These are phyloP conservation scores for Phytophthora agathidicida DNA, from an alignment of 352 stramenopile species.

Conservation along the genomic window DNA sequence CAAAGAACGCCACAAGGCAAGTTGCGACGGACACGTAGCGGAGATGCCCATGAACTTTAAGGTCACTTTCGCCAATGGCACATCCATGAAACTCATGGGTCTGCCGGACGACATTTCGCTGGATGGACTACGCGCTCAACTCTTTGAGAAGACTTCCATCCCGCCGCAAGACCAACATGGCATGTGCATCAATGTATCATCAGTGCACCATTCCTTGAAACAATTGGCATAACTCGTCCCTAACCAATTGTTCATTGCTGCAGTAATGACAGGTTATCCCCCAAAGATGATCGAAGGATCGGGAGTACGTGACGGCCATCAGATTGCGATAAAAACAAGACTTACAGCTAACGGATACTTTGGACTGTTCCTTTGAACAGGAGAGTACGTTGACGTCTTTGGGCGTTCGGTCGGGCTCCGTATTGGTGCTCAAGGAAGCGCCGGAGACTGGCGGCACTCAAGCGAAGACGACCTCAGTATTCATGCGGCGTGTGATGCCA, in stretches of 20 bases:
- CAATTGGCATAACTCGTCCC: neutral
- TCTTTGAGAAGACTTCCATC: constrained; percentile 69
- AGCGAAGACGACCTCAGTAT: constrained; percentile 48
- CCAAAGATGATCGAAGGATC: constrained; percentile 69
- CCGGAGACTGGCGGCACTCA: constrained; percentile 27
- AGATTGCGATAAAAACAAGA: neutral
- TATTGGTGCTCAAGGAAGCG: constrained; percentile 74
- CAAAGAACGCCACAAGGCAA: neutral
- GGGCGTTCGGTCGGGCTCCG: constrained; percentile 68
- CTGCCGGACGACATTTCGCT: constrained; percentile 67
- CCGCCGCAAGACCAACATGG: constrained; percentile 67
- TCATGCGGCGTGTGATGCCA: constrained; percentile 75
- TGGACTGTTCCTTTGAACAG: constrained; percentile 23
- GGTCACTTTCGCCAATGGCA: constrained; percentile 74
- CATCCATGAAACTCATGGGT: constrained; percentile 74
- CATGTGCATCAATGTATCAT: constrained; percentile 21
- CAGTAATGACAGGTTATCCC: constrained; percentile 82
- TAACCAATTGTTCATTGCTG: constrained; percentile 9
- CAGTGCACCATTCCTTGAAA: constrained; percentile 11
- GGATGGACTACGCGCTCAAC: constrained; percentile 51
- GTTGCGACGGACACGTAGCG: neutral
- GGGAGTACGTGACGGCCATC: constrained; percentile 43
- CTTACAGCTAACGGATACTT: constrained; percentile 1
- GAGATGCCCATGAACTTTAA: constrained; percentile 69
- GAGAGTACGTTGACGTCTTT: constrained; percentile 53